Evolutionary conservation across 2,329 filamentous ascomycete genomes (phyloP), one percentile per base, ranked within the genome.

Genomic region (Ophiostoma ulmi): DNA sequence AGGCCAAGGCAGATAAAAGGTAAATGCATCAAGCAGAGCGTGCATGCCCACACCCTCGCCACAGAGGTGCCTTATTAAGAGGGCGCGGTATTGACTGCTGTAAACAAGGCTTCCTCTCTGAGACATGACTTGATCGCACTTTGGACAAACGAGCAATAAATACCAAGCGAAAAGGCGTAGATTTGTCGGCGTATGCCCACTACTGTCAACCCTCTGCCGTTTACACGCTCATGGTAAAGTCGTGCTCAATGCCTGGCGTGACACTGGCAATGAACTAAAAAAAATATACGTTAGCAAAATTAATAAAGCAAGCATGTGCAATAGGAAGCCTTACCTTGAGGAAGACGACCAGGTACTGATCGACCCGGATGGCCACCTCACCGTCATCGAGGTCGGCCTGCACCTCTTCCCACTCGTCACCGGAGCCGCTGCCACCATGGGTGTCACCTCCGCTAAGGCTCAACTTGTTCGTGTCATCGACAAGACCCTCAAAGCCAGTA

Each of bases 261-360:
- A 72, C 71, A 20, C 71, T 72, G 41, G 71, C 68, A 72, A 70
- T 76, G 20, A 69, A 72, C 69, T 67, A 38, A 13, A 39, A 5
- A 22, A n/a, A 17, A 14, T 1, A 35, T 41, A 31, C 31, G 65
- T 67, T 13, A 39, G 70, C 52, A 35, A 20, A 22, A 52, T 55
- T 35, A 66, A 61, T 67, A 22, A 31, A 31, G 20, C 44, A 20
- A 20, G 44, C 17, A 20, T n/a, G n/a, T n/a, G 44, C 44, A n/a
- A 67, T 39, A 8, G 6, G 2, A 14, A n/a, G 35, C 7, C 20
- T n/a, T 8, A 91, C 91, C 86, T 95, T 95, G 72, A 95, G 82
- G 80, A 95, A 95, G 4, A 95, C 92, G 17, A 95, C 90, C 38
- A 95, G 83, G 77, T 95, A 95, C 80, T 95, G 92, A 76, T 96